phyloP scores from a whole-genome alignment of 179 eudicot genomes.

The Monotropa hypopitys region DNA sequence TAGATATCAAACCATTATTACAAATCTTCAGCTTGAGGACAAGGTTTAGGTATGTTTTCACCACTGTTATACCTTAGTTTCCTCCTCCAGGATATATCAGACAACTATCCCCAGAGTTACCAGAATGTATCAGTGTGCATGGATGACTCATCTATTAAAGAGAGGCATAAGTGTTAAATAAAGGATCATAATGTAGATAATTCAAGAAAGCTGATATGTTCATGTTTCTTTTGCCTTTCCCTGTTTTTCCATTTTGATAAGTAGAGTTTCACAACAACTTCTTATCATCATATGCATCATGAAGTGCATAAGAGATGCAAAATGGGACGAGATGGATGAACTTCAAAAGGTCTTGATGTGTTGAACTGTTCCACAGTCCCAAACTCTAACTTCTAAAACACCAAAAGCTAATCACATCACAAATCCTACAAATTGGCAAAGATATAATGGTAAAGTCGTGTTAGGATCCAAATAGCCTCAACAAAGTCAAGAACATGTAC shows the following conservation, averaged over 20 bases:
- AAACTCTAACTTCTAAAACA: neutral
- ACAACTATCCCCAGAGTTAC: neutral
- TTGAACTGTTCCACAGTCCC: neutral
- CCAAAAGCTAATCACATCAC: neutral
- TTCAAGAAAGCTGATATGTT: neutral
- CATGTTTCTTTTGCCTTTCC: neutral
- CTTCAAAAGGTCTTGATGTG: neutral
- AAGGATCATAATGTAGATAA: neutral
- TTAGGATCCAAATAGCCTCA: neutral
- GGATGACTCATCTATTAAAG: neutral
- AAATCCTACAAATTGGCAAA: neutral
- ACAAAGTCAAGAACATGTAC: slow-evolving; percentile 18
- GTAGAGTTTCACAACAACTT: neutral
- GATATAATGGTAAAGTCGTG: neutral
- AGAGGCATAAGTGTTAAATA: neutral
- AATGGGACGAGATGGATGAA: neutral
- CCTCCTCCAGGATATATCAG: neutral
- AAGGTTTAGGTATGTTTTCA: neutral
- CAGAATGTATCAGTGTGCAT: neutral
- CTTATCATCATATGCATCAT: too few relatives aligned
- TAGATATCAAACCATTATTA: neutral
- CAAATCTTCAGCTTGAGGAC: neutral
- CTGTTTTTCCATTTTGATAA: neutral
- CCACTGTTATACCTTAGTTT: neutral
- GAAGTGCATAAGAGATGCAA: neutral